Conservation (phyloP, 345 rosid genomes). For the Diplotaxis tenuifolia region DNA sequence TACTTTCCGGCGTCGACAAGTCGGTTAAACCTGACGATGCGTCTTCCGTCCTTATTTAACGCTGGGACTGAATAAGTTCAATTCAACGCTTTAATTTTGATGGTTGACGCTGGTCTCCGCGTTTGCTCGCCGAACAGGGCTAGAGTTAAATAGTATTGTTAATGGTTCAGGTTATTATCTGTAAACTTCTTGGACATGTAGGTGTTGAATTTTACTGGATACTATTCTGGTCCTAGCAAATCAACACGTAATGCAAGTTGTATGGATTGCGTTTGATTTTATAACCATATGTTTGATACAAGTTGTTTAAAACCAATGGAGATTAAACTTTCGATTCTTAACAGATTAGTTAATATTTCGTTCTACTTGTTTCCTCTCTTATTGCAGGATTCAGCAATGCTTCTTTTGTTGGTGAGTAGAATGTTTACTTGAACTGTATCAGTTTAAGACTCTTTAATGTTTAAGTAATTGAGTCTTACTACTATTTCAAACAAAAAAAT, state of each 20-base stretch:
- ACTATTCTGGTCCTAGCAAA: neutral
- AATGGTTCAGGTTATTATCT: neutral
- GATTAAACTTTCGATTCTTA: neutral
- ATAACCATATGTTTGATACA: neutral
- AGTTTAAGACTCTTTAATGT: neutral
- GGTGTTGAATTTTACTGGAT: neutral
- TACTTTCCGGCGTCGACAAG: too few relatives aligned
- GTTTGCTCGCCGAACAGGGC: too few relatives aligned
- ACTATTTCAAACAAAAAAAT: too few relatives aligned
- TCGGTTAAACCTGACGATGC: too few relatives aligned
- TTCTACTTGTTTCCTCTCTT: slow-evolving; percentile 11
- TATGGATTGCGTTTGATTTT: neutral
- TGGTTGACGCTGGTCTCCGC: too few relatives aligned
- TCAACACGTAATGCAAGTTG: neutral
- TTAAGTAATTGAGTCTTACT: neutral
- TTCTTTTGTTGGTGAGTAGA: slow-evolving; percentile 61
- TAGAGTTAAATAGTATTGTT: neutral
- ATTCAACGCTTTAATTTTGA: too few relatives aligned
- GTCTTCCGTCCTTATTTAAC: too few relatives aligned
- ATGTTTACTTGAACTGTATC: neutral
- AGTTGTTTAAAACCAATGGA: too few relatives aligned
- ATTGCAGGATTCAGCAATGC: slow-evolving; percentile 71
- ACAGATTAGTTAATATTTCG: neutral
- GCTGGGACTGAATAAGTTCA: too few relatives aligned
- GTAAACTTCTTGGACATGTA: neutral